These are phyloP conservation scores for Penicillium paradoxum DNA, from an alignment of 495 filamentous ascomycete genomes.

Conservation along the genomic window DNA sequence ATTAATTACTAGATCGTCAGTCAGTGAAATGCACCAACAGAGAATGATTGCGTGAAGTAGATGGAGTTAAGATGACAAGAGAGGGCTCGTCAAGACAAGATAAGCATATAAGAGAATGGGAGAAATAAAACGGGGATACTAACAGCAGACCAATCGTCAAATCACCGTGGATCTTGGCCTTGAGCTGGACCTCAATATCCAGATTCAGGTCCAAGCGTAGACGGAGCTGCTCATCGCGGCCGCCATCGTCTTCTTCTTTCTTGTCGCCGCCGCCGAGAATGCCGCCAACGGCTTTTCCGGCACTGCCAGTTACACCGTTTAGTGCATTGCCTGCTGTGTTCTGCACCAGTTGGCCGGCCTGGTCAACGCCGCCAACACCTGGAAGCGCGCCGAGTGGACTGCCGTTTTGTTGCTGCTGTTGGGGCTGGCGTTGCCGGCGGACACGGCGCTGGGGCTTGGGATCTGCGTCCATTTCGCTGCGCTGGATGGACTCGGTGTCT, in stretches of 20 bases:
- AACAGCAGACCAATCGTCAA: conserved; percentile 80
- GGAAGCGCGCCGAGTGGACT: conserved; percentile 50
- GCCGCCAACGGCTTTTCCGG: conserved; percentile 56
- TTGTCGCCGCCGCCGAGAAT: conserved; percentile 36
- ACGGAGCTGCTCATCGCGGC: conserved; percentile 66
- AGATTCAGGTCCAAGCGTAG: conserved; percentile 80
- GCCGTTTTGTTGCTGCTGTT: conserved; percentile 34
- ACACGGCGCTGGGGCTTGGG: conserved; percentile 36
- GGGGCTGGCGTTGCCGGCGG: conserved; percentile 23
- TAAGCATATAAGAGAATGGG: not conserved
- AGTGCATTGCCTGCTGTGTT: conserved; percentile 61
- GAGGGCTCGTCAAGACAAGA: not conserved
- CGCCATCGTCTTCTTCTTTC: conserved; percentile 41
- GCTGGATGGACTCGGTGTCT: conserved; percentile 33
- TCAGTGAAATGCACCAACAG: conserved; percentile 18
- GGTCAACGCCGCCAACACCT: conserved; percentile 54
- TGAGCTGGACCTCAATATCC: conserved; percentile 83
- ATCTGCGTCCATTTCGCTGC: conserved; percentile 36
- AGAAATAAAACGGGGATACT: conserved; percentile 32
- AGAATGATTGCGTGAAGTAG: not conserved
- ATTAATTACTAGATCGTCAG: conserved; percentile 29
- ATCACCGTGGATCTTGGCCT: conserved; percentile 91
- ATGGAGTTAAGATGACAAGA: not conserved
- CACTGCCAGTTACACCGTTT: conserved; percentile 49
- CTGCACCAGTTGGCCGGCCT: conserved; percentile 52